Percentiles rank a stretch among this genome's conserved stretches.
Evolutionary conservation across 1,284 basidiomycete species (phyloP).

Genomic region (Cerioporus squamosus): DNA sequence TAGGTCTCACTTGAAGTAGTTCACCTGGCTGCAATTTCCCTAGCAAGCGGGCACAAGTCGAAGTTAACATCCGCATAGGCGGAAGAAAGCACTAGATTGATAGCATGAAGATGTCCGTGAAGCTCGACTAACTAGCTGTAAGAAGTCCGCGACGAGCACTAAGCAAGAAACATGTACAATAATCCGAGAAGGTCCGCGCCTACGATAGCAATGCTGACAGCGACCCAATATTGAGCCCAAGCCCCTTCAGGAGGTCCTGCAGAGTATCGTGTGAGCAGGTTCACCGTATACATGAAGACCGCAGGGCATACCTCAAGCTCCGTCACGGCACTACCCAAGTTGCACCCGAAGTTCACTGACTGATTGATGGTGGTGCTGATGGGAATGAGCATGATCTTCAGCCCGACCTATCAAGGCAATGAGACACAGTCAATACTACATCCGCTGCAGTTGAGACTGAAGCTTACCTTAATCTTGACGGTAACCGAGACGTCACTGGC

Average conservation of each 20-base stretch:
- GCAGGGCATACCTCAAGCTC: conserved; percentile 41
- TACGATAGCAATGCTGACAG: conserved; percentile 8
- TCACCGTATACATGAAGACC: neutral
- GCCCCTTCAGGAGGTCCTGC: conserved; percentile 17
- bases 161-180: neutral
- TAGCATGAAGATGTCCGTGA: conserved; percentile 15
- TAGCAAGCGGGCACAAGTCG: no score
- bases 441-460: neutral
- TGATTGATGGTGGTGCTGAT: conserved; percentile 74
- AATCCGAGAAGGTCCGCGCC: neutral
- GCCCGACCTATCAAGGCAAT: conserved; percentile 50
- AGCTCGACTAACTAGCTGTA: conserved; percentile 1
- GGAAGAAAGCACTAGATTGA: conserved; percentile 5
- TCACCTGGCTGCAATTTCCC: no score
- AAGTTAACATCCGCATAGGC: neutral
- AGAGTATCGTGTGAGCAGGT: neutral
- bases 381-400: conserved; percentile 68
- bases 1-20: no score
- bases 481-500: conserved; percentile 63
- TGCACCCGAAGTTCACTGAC: conserved; percentile 71
- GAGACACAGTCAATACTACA: conserved; percentile 29
- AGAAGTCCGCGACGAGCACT: conserved; percentile 18
- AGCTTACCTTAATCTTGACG: conserved; percentile 67
- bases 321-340: conserved; percentile 41
- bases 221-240: conserved; percentile 17